Percentiles rank a stretch among this genome's conserved stretches.
phyloP scores from a whole-genome alignment of 176 grass and related monocot species.

The Paspalum vaginatum region DNA sequence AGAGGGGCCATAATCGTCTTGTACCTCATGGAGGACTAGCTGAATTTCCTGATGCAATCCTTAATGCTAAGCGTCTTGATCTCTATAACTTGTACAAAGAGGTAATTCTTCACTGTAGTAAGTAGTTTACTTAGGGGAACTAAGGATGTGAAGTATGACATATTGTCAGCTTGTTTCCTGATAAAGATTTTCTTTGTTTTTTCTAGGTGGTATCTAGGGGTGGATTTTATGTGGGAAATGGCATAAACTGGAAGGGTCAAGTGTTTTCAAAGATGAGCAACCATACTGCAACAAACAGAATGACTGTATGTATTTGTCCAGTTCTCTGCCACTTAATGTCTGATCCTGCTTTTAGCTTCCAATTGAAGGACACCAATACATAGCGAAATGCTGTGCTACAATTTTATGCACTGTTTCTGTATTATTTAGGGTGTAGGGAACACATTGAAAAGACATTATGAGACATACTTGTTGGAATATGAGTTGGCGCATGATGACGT shows the following conservation, averaged over 20 bases:
- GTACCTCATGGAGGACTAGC: constrained; percentile 88
- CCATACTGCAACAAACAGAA: constrained; percentile 84
- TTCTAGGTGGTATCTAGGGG: constrained; percentile 92
- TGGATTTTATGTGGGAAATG: constrained; percentile 95
- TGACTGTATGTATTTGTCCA: constrained; percentile 66
- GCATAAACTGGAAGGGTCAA: constrained; percentile 99
- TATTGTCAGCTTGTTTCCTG: constrained; percentile 12
- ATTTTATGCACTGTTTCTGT: constrained; percentile 19
- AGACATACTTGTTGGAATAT: constrained; percentile 97
- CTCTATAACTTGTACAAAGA: constrained; percentile 98
- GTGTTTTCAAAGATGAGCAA: constrained; percentile 97
- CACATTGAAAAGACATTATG: constrained; percentile 94
- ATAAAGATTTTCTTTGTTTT: constrained; percentile 22
- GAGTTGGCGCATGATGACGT: constrained; percentile 96
- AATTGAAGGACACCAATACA: neutral
- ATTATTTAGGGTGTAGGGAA: constrained; percentile 85
- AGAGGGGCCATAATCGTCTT: constrained; percentile 82
- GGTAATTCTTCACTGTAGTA: constrained; percentile 50
- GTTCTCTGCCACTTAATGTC: neutral
- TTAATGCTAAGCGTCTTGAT: constrained; percentile 97
- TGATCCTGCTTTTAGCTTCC: constrained; percentile 6
- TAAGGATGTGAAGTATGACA: neutral
- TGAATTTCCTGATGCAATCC: constrained; percentile 96
- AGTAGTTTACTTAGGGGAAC: constrained; percentile 13
- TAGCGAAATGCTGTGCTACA: constrained; percentile 21